Percentiles rank a stretch among this genome's conserved stretches.
phyloP scores from a whole-genome alignment of 495 filamentous ascomycete species.

The Zalerion maritima region DNA sequence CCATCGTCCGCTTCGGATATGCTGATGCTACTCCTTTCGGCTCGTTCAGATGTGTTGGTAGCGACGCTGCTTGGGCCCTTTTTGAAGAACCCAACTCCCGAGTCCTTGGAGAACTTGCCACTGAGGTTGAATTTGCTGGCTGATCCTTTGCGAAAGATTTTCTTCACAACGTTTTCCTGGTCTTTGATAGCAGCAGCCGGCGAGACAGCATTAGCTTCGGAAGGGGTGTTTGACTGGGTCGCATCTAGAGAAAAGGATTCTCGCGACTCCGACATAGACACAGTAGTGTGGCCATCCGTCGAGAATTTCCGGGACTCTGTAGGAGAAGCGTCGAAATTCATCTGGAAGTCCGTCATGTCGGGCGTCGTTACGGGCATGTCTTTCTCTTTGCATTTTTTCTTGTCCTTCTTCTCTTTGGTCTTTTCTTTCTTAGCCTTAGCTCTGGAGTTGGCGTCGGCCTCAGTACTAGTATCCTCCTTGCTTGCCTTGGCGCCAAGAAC shows the following conservation, averaged over 20 bases:
- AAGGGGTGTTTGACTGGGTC: conserved; percentile 48
- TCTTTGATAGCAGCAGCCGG: conserved; percentile 26
- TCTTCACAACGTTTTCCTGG: conserved; percentile 42
- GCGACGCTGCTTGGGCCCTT: conserved; percentile 36
- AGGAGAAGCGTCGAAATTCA: conserved; percentile 42
- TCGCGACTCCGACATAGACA: conserved; percentile 52
- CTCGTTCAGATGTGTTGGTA: conserved; percentile 24
- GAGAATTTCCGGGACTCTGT: conserved; percentile 40
- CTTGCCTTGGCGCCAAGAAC: conserved; percentile 29
- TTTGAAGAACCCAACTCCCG: conserved; percentile 50
- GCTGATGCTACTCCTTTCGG: conserved; percentile 30
- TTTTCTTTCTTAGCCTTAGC: conserved; percentile 18
- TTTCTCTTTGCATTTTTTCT: conserved; percentile 15
- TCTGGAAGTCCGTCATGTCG: conserved; percentile 7
- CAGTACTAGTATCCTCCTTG: no score
- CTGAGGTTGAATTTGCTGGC: conserved; percentile 65
- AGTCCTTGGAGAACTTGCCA: conserved; percentile 44
- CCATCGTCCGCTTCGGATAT: conserved; percentile 28
- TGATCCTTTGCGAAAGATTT: conserved; percentile 66
- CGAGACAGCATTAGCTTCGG: conserved; percentile 39
- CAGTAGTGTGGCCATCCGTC: conserved; percentile 44
- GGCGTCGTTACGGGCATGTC: conserved; percentile 24
- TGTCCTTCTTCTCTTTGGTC: conserved; percentile 11
- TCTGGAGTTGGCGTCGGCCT: conserved; percentile 19
- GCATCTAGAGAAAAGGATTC: conserved; percentile 54